Base-by-base conservation (phyloP, 2,329 filamentous ascomycete species). In the Fonsecaea erecta region DNA sequence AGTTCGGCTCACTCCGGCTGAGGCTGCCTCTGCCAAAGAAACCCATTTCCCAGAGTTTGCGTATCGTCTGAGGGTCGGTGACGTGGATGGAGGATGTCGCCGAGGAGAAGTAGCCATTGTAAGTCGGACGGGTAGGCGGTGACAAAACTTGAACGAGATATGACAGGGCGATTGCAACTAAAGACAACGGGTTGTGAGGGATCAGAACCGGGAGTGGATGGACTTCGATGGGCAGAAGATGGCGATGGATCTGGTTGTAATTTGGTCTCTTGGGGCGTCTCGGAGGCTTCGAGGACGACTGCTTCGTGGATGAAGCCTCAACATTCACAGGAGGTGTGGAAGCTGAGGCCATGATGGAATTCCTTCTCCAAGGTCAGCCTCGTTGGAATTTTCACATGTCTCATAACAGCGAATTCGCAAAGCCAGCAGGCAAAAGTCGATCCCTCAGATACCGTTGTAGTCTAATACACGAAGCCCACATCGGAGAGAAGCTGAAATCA, bases 11-110 rank as follows among this genome's bases (percentile, higher is more conserved):
- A 82, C 93, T 97, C 72, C 96, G 88, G 80, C 93, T 97, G 64
- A 98, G 81, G 72, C 83, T 94, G 52, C 95, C 95, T 77, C 97
- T 97, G 54, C 96, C 96, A 77, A 94, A 99, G 79, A 99, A 99
- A 4, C 95, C 95, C 80, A 96, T 92, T 77, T 97, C 91, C 95
- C 96, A 99, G 26, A 99, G 79, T 1, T 89, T 92, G 61, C 90
- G 85, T 68, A 96, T 89, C 2, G 92, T 89, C 62, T 84, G 83
- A 28, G 87, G 82, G 75, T 97, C 90, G 18, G 87, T 92, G 63
- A 99, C 84, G 75, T 97, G 92, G 16, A 99, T 85, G 0, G 93
- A 95, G 32, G 89, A 87, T 2, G 92, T 96, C 63, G 89, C 86
- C 1, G 86, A 79, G n/a, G 92, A 94, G 83, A 94, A 97, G 70